Conservation (phyloP, 2,329 filamentous ascomycete species). For the Sporothrix protearum region DNA sequence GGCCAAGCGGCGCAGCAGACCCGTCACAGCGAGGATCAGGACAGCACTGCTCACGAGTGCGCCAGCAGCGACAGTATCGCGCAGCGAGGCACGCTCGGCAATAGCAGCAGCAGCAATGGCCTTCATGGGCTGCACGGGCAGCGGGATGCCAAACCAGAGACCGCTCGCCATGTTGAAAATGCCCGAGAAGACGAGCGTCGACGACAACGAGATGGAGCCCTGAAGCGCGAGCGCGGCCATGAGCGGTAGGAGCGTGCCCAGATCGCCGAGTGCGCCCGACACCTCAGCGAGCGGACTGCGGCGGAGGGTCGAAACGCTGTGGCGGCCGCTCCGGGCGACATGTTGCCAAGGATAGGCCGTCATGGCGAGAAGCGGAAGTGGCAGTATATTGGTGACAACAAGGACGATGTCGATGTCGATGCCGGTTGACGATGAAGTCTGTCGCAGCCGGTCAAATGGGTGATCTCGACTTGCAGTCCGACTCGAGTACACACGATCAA, state of each 20-base stretch:
- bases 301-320: conserved; percentile 50
- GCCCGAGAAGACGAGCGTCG: conserved; percentile 84
- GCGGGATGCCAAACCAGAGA: conserved; percentile 75
- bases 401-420: too few relatives aligned
- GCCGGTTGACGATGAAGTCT: not conserved
- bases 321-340: conserved; percentile 39
- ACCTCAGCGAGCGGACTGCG: conserved; percentile 63
- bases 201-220: conserved; percentile 73
- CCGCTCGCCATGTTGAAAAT: conserved; percentile 83
- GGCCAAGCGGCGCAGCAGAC: conserved; percentile 71
- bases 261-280: conserved; percentile 80
- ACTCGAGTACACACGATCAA: not conserved
- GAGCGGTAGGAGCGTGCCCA: conserved; percentile 84
- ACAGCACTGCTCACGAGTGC: conserved; percentile 73
- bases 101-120: conserved; percentile 90
- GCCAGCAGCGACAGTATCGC: conserved; percentile 76
- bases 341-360: conserved; percentile 24
- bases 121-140: conserved; percentile 88
- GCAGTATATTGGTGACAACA: not conserved
- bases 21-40: conserved; percentile 72
- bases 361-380: not conserved
- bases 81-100: conserved; percentile 59
- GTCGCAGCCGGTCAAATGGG: not conserved
- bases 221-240: conserved; percentile 81
- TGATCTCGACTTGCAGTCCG: not conserved